Evolutionary conservation across 306 rosid genomes (phyloP).

Genomic region (Albizia julibrissin): DNA sequence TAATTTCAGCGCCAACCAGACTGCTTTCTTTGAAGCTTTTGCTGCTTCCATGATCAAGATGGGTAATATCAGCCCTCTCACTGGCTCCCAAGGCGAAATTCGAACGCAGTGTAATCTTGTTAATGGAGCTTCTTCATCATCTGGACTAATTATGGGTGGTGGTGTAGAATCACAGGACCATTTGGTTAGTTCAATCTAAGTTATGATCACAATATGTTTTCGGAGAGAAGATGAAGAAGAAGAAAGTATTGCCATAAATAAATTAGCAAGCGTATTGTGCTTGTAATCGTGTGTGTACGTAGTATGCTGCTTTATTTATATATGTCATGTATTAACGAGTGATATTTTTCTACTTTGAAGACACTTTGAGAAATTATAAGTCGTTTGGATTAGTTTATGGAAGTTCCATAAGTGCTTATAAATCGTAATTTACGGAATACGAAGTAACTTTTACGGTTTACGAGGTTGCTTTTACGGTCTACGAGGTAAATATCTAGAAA

Average conservation of each 20-base stretch:
- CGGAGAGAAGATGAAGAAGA: no score
- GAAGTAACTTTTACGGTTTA: no score
- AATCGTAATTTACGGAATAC: no score
- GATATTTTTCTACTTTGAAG: background rate
- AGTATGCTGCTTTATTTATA: background rate
- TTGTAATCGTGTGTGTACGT: background rate
- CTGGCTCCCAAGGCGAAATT: slow-evolving; percentile 5
- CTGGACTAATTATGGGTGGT: background rate
- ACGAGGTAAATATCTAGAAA: no score
- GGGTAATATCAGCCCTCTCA: slow-evolving; percentile 14
- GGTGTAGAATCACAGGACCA: background rate
- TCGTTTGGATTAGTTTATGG: no score
- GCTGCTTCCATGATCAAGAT: slow-evolving; percentile 14
- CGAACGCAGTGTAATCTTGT: background rate
- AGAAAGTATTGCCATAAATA: background rate
- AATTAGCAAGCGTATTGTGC: background rate
- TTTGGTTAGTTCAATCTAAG: background rate
- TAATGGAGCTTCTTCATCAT: background rate
- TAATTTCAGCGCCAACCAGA: background rate
- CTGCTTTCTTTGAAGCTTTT: background rate
- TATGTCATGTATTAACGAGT: background rate
- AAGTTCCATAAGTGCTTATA: no score
- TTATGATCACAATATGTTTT: background rate
- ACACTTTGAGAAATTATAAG: no score
- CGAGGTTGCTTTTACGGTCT: no score